phyloP scores from a whole-genome alignment of 257 asterid genomes.

The Handroanthus guayacan region DNA sequence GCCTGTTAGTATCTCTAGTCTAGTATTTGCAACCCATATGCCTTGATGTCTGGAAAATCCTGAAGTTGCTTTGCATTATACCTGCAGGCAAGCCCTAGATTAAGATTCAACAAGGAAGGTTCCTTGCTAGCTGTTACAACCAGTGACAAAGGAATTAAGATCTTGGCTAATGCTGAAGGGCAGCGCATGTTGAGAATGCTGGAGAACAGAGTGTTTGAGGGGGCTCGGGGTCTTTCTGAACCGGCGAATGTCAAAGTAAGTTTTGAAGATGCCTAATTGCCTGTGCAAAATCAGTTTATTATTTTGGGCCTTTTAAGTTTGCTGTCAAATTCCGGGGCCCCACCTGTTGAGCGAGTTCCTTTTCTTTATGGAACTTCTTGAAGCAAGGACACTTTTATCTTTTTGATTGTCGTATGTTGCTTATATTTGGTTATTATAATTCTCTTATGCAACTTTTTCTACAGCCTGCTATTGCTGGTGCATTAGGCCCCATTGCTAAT shows the following conservation, averaged over 20 bases:
- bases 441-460: conserved; percentile 13
- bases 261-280: background rate
- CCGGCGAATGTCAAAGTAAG: conserved; percentile 76
- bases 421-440: background rate
- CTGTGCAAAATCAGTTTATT: too few species aligned
- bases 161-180: conserved; percentile 87
- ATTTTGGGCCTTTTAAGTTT: too few species aligned
- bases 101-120: conserved; percentile 94
- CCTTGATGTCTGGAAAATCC: conserved; percentile 32
- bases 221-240: conserved; percentile 79
- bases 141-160: conserved; percentile 91
- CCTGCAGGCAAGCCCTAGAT: conserved; percentile 90
- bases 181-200: conserved; percentile 90
- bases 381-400: background rate
- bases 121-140: conserved; percentile 92
- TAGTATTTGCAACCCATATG: conserved; percentile 40
- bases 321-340: too few species aligned
- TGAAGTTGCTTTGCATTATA: conserved; percentile 37
- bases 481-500: conserved; percentile 73
- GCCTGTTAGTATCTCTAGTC: conserved; percentile 70
- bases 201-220: conserved; percentile 87
- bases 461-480: conserved; percentile 80
- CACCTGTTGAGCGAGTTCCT: too few species aligned
- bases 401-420: background rate
- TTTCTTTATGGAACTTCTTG: too few species aligned